Base-by-base conservation (phyloP, 306 rosid species). In the Citrullus mucosospermus region DNA sequence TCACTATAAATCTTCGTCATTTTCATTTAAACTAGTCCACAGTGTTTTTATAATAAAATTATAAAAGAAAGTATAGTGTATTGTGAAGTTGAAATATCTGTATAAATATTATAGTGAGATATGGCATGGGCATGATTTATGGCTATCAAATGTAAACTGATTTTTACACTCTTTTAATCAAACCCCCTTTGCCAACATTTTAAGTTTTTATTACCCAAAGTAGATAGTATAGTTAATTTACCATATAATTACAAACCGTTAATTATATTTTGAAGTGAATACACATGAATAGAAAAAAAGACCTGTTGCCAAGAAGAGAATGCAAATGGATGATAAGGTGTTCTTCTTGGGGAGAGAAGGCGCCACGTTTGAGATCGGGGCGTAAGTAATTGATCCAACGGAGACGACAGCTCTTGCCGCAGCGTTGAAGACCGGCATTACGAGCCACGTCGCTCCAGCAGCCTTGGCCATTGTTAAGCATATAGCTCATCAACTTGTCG, bases 321-420 rank as follows among this genome's bases (percentile, higher is more conserved):
- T 94, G 98, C 18, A 94, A 84, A 81, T 92, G 97, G 82, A 90
- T 74, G 78, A 94, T 90, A 83, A 89, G 93, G 20, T 90, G 87
- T 81, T 94, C 90, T 84, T 94, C 98, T 77, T 94, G 97, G 30
- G 90, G 86, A 9, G 96, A 90, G 83, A 94, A 88, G 14, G 98
- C 96, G 0, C 98, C 96, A 80, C 98, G 84, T 78, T 89, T 94
- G 34, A 94, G 95, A 83, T 94, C 95, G 32, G 97, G 98, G 83
- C 97, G 86, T 84, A 94, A 80, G 88, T 94, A 94, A 83, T 94
- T 94, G 81, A 94, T 94, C 98, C 98, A 94, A 30, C 97, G 88
- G 51, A 94, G 87, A 6, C 97, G 83, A 79, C 96, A 94, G 78
- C 98, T 94, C 79, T 94, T 94, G 32, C 98, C 98, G 69, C 98